Evolutionary conservation across 1,284 basidiomycete species (phyloP).

Genomic region (Tilletia setariae): DNA sequence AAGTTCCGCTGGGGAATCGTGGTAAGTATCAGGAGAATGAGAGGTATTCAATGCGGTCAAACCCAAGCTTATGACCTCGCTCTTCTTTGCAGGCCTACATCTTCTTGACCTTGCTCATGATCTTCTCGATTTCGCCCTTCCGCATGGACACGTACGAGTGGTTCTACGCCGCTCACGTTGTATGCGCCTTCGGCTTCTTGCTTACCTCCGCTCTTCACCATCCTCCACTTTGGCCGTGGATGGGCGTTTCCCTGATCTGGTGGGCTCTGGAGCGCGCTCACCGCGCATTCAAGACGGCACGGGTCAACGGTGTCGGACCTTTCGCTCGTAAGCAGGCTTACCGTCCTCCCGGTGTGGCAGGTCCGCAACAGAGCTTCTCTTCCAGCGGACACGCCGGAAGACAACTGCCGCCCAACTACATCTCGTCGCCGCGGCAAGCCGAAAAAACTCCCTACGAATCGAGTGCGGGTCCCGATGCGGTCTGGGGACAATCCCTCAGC

Average conservation of each 20-base stretch:
- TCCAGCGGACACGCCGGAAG: too few relatives aligned
- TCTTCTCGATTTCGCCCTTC: constrained; percentile 66
- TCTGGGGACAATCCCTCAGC: not conserved
- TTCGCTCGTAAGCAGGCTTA: constrained; percentile 32
- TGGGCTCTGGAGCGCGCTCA: constrained; percentile 63
- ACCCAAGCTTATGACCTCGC: too few relatives aligned
- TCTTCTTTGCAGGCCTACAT: constrained; percentile 62
- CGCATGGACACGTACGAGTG: constrained; percentile 69
- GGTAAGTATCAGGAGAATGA: constrained; percentile 57
- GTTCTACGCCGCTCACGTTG: constrained; percentile 71
- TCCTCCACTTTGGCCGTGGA: constrained; percentile 62
- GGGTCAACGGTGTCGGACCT: constrained; percentile 63
- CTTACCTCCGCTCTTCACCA: constrained; percentile 54
- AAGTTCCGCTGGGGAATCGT: constrained; percentile 73
- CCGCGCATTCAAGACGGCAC: constrained; percentile 65
- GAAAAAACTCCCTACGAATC: not conserved
- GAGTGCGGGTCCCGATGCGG: not conserved
- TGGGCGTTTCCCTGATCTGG: constrained; percentile 63
- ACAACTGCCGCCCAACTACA: too few relatives aligned
- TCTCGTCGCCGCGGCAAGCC: too few relatives aligned
- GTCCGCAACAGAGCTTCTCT: too few relatives aligned
- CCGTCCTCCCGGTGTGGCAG: not conserved
- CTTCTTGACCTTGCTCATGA: constrained; percentile 67
- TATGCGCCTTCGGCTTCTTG: constrained; percentile 55
- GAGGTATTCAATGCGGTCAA: not conserved